Conservation (phyloP, 1,284 basidiomycete genomes). For the Leccinum insolens region DNA sequence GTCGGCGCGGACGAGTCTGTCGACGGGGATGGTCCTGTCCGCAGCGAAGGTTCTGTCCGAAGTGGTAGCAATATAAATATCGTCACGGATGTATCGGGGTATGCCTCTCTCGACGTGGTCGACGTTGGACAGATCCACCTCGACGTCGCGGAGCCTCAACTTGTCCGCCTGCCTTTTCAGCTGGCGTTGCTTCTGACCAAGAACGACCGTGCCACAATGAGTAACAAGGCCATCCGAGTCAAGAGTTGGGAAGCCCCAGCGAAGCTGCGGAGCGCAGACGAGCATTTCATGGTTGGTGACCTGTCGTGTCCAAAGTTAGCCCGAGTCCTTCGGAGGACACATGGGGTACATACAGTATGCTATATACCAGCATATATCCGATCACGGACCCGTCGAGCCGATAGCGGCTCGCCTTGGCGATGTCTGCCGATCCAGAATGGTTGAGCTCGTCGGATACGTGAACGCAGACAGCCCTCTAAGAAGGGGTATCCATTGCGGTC, state of each 20-base stretch:
- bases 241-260: slow-evolving; percentile 31
- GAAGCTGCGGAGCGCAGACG: slow-evolving; percentile 37
- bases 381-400: slow-evolving; percentile 33
- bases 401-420: slow-evolving; percentile 31
- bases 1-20: neutral
- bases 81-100: slow-evolving; percentile 28
- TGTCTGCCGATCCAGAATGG: slow-evolving; percentile 19
- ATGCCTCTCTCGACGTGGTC: slow-evolving; percentile 33
- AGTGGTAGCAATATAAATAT: neutral
- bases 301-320: slow-evolving; percentile 15
- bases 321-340: neutral
- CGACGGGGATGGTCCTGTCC: too few relatives aligned
- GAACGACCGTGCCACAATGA: slow-evolving; percentile 34
- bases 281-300: slow-evolving; percentile 35
- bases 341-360: slow-evolving; percentile 21
- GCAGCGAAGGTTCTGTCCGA: slow-evolving; percentile 1
- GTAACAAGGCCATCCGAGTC: slow-evolving; percentile 15
- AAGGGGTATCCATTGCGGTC: slow-evolving; percentile 33
- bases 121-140: slow-evolving; percentile 24
- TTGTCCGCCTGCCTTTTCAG: neutral
- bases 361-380: slow-evolving; percentile 32
- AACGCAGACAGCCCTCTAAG: slow-evolving; percentile 24
- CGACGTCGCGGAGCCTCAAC: neutral
- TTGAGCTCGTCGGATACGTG: neutral
- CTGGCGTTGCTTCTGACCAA: slow-evolving; percentile 33